These are phyloP conservation scores for Oxyria digyna DNA, from an alignment of 148 eudicot species.

Conservation along the genomic window DNA sequence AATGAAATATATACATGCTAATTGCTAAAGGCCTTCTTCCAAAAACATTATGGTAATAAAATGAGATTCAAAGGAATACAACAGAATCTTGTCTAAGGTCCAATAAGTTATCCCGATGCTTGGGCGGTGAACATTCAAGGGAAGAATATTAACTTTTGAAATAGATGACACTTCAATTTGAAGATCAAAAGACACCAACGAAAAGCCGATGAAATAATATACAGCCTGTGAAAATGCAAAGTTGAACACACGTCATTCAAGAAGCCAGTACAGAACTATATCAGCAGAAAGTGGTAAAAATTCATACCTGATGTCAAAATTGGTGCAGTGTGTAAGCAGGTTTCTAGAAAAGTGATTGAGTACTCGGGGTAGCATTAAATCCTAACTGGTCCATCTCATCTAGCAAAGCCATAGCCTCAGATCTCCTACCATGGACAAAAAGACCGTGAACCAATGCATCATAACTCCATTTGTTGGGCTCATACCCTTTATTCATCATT, in stretches of 20 bases:
- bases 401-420: slow-evolving; percentile 29
- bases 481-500: slow-evolving; percentile 35
- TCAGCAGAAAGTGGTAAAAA: not conserved
- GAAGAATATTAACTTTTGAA: slow-evolving; percentile 2
- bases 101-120: not conserved
- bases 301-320: not conserved
- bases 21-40: not conserved
- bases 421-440: slow-evolving; percentile 21
- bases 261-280: not conserved
- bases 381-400: slow-evolving; percentile 36
- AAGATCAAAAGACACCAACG: too few relatives aligned
- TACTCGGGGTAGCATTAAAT: not conserved
- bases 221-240: not conserved
- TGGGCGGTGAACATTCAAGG: too few relatives aligned
- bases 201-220: not conserved
- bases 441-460: slow-evolving; percentile 28
- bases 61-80: not conserved
- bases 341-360: not conserved
- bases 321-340: not conserved
- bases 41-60: not conserved
- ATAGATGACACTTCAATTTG: not conserved
- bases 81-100: not conserved
- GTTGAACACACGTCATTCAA: not conserved
- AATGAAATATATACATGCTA: not conserved
- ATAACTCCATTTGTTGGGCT: slow-evolving; percentile 47